Conservation (phyloP, 495 filamentous ascomycete genomes). For the Penicillium herquei region DNA sequence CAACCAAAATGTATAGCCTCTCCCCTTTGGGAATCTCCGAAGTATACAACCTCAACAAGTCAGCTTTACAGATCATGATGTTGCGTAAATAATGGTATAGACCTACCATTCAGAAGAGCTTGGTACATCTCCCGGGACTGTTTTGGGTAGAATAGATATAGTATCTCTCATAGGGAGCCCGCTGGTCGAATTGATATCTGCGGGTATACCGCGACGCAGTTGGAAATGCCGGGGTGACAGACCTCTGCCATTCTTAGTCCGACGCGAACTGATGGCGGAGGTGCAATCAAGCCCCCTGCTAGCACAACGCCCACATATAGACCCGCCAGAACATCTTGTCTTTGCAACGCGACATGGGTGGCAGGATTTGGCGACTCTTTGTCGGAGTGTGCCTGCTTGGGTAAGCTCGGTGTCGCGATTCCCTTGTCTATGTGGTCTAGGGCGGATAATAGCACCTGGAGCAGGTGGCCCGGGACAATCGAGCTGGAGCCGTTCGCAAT, state of each 20-base stretch:
- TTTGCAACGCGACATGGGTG: slow-evolving; percentile 25
- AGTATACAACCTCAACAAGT: slow-evolving; percentile 13
- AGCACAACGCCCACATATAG: slow-evolving; percentile 19
- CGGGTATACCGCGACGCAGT: too few relatives aligned
- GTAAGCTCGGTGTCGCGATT: slow-evolving; percentile 9
- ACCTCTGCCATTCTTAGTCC: neutral
- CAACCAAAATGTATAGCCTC: slow-evolving; percentile 20
- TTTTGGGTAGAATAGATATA: too few relatives aligned
- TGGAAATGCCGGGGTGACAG: neutral
- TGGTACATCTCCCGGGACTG: too few relatives aligned
- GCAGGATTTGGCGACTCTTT: slow-evolving; percentile 24
- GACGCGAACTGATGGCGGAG: neutral
- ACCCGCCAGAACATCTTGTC: slow-evolving; percentile 22
- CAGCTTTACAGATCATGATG: neutral
- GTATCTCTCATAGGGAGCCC: too few relatives aligned
- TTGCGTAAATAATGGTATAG: neutral
- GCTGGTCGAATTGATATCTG: too few relatives aligned
- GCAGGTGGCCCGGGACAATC: slow-evolving; percentile 19
- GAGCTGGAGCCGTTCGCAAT: slow-evolving; percentile 17
- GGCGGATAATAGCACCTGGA: neutral
- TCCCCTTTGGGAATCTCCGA: slow-evolving; percentile 14
- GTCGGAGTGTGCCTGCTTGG: slow-evolving; percentile 20
- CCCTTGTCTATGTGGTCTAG: neutral
- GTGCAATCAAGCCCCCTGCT: slow-evolving; percentile 19
- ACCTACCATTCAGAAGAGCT: neutral